Percentiles rank a stretch among this genome's conserved stretches.
Evolutionary conservation across 352 stramenopile species (phyloP).

Genomic region (Globisporangium lucens): DNA sequence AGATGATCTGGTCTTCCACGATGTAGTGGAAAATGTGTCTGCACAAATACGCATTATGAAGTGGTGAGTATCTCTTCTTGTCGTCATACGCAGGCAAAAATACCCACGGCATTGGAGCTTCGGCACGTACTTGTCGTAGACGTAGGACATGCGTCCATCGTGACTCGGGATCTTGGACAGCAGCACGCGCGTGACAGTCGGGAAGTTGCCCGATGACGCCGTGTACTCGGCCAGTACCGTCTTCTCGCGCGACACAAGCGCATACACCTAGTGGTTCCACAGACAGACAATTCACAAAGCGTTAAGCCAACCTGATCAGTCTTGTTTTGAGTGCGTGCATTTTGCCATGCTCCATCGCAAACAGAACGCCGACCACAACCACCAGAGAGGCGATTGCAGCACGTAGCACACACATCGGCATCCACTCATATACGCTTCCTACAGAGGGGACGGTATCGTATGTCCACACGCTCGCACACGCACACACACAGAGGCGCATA

Average conservation of each 20-base stretch:
- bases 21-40: constrained; percentile 96
- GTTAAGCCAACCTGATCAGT: too few species aligned
- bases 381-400: too few species aligned
- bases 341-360: too few species aligned
- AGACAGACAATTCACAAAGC: neutral
- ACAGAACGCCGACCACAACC: too few species aligned
- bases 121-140: constrained; percentile 93
- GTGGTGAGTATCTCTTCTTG: too few species aligned
- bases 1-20: constrained; percentile 94
- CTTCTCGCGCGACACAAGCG: constrained; percentile 95
- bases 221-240: constrained; percentile 98
- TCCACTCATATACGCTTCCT: too few species aligned
- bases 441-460: neutral
- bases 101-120: too few species aligned
- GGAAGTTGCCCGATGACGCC: constrained; percentile 95
- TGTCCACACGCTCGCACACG: neutral
- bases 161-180: constrained; percentile 94
- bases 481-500: neutral
- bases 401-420: too few species aligned
- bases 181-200: constrained; percentile 96
- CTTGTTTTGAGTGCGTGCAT: too few species aligned
- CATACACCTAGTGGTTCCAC: constrained; percentile 84
- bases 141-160: constrained; percentile 97
- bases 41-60: too few species aligned
- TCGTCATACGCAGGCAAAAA: too few species aligned